A percentile compares a stretch with the other conserved stretches of the same genome.
phyloP scores from a whole-genome alignment of 2,329 filamentous ascomycete species.

The Penicillium sp. region DNA sequence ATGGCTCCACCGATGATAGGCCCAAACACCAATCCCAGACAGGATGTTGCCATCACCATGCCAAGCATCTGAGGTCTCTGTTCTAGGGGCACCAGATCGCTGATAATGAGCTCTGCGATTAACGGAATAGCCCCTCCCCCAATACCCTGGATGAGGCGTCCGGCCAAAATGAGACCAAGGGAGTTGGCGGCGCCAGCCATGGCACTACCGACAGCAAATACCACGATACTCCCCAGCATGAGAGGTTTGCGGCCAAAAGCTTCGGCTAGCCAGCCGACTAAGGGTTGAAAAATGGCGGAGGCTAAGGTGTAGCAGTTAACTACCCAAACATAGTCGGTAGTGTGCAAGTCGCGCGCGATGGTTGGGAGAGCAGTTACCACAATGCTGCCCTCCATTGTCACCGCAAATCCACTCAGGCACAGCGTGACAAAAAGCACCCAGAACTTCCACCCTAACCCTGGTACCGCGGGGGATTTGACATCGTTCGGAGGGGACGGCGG shows the following conservation, averaged over 20 bases:
- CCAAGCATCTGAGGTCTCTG: conserved; percentile 25
- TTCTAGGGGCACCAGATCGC: conserved; percentile 36
- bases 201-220: conserved; percentile 45
- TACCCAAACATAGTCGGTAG: conserved; percentile 10
- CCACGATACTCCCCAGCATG: conserved; percentile 38
- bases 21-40: conserved; percentile 23
- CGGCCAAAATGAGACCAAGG: conserved; percentile 32
- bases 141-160: conserved; percentile 41
- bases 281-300: conserved; percentile 4
- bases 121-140: conserved; percentile 42
- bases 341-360: conserved; percentile 5
- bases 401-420: conserved; percentile 10
- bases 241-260: conserved; percentile 45
- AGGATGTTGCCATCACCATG: conserved; percentile 22
- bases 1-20: conserved; percentile 31
- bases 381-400: conserved; percentile 12
- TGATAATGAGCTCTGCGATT: conserved; percentile 38
- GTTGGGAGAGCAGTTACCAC: conserved; percentile 11
- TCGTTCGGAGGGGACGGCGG: background rate
- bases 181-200: conserved; percentile 34
- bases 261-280: conserved; percentile 8
- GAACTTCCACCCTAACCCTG: background rate
- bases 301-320: conserved; percentile 7
- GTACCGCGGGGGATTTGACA: background rate
- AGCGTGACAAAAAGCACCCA: conserved; percentile 8